Evolutionary conservation across 1,284 basidiomycete genomes (phyloP), one percentile per base, ranked within the genome.

Genomic region (Inonotus hispidus): DNA sequence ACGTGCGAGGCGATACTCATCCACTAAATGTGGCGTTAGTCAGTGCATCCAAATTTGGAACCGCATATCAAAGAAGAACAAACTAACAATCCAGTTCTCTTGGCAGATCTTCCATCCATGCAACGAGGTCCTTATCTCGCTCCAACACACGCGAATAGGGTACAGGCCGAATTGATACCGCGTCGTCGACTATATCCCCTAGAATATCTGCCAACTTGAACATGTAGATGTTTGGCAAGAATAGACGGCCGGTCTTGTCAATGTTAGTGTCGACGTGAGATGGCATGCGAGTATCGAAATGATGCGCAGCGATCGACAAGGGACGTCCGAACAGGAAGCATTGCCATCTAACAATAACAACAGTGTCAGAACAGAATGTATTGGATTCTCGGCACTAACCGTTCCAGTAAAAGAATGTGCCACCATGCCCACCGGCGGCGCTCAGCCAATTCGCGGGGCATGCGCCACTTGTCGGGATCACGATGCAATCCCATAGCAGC

Each of bases 281-380:
- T 39, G 88, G 88, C 23, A 90, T 75, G 62, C 81, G 82, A 0
- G 89, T 91, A 70, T 92, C 88, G 69, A 88, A 92, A 70, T 92
- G 89, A 68, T 90, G 85, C 4, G 87, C 84, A 11, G 86, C 82
- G 62, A 92, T 84, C 38, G 80, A 75, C 35, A 87, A 74, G 1
- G 90, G 89, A 14, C 89, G 80, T n/a, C 89, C 90, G 70, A 92
- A 89, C 78, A 90, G 80, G 73, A 92, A 92, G 2, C 88, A 85
- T 71, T 91, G 88, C 90, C 90, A 92, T 64, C 87, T 89, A 65
- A 23, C 64, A 63, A 10, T 25, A 29, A 29, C 13, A 39, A 32
- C 25, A 52, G 43, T 57, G 11, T 52, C 13, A 21, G 53, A 35
- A 5, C 23, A 41, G 23, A 46, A 35, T 16, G 50, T 16, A 52